Evolutionary conservation across 192 early-diverging fungal species (phyloP).

Genomic region (Coemansia pectinata): DNA sequence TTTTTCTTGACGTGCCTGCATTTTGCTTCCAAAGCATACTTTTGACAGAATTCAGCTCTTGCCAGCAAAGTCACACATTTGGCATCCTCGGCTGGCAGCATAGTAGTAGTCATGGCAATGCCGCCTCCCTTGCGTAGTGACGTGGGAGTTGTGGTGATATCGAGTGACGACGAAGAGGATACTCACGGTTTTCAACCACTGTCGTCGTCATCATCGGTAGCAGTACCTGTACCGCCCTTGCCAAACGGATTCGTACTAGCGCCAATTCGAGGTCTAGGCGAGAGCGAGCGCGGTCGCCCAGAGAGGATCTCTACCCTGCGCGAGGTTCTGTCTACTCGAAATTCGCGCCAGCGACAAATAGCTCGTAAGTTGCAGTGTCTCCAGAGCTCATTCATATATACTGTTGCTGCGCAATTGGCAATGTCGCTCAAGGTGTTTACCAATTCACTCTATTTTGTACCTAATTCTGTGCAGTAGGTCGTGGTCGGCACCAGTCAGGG

Average conservation of each 20-base stretch:
- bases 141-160: conserved; percentile 17
- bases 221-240: conserved; percentile 17
- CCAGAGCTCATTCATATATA: not conserved
- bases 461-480: not conserved
- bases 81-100: not conserved
- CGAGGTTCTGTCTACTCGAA: conserved; percentile 33
- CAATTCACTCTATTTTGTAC: not conserved
- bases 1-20: too few relatives aligned
- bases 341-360: conserved; percentile 17
- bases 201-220: not conserved
- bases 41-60: too few relatives aligned
- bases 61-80: too few relatives aligned
- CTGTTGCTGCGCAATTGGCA: not conserved
- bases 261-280: conserved; percentile 16
- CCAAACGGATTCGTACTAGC: conserved; percentile 34
- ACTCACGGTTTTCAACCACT: not conserved
- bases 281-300: conserved; percentile 25
- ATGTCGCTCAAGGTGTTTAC: not conserved
- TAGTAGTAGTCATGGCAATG: not conserved
- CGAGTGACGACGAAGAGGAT: conserved; percentile 25
- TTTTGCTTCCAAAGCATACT: too few relatives aligned
- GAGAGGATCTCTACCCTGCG: conserved; percentile 49
- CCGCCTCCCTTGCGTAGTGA: not conserved
- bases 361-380: conserved; percentile 22
- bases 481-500: not conserved